Evolutionary conservation across 2,329 filamentous ascomycete species (phyloP).

Genomic region (Capronia americana): DNA sequence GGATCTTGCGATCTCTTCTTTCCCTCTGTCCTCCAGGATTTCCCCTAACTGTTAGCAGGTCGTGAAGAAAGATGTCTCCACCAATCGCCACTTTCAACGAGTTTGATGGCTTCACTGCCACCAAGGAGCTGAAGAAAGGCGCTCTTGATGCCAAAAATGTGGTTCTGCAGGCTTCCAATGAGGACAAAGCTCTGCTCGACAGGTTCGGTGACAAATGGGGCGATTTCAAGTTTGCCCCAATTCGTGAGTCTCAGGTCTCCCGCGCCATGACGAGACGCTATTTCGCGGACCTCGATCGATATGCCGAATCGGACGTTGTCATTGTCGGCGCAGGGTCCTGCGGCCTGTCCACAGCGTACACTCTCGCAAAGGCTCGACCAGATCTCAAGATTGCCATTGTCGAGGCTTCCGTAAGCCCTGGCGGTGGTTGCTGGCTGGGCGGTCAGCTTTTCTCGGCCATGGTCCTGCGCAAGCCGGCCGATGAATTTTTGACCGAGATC

Average conservation of each 20-base stretch:
- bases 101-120: slow-evolving; percentile 33
- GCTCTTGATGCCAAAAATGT: slow-evolving; percentile 52
- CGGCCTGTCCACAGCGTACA: slow-evolving; percentile 83
- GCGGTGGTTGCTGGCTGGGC: slow-evolving; percentile 88
- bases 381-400: slow-evolving; percentile 92
- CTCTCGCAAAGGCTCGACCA: slow-evolving; percentile 79
- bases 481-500: slow-evolving; percentile 80
- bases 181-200: slow-evolving; percentile 61
- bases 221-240: slow-evolving; percentile 79
- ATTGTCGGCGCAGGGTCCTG: slow-evolving; percentile 91
- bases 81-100: slow-evolving; percentile 70
- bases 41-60: slow-evolving; percentile 41
- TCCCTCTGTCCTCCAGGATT: slow-evolving; percentile 33
- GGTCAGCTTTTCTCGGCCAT: slow-evolving; percentile 95
- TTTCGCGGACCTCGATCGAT: slow-evolving; percentile 85
- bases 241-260: slow-evolving; percentile 90
- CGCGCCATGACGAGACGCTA: slow-evolving; percentile 93
- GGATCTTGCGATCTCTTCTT: slow-evolving; percentile 82
- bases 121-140: slow-evolving; percentile 45
- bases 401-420: slow-evolving; percentile 82
- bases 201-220: slow-evolving; percentile 80
- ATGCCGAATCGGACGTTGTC: slow-evolving; percentile 92
- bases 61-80: slow-evolving; percentile 74
- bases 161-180: slow-evolving; percentile 45
- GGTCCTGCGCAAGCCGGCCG: slow-evolving; percentile 92